phyloP scores from a whole-genome alignment of 441 rosid genomes.

The Sinapis alba region DNA sequence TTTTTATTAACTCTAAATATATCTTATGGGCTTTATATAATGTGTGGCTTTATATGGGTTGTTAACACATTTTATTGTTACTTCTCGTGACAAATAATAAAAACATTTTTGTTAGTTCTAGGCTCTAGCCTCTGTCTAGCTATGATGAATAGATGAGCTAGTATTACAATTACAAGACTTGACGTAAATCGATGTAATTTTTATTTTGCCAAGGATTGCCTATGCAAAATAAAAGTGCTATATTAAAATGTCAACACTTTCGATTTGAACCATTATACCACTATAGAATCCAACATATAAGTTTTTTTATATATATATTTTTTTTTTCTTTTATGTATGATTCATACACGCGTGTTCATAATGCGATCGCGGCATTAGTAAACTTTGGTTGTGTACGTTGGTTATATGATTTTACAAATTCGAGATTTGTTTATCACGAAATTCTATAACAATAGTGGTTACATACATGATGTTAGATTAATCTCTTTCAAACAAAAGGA shows the following conservation, averaged over 20 bases:
- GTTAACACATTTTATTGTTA: constrained; percentile 21
- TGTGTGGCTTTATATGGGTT: constrained; percentile 10
- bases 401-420: not conserved
- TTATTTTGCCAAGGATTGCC: not conserved
- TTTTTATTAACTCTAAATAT: not conserved
- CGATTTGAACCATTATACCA: too few species aligned
- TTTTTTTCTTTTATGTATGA: not conserved
- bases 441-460: not conserved
- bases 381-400: not conserved
- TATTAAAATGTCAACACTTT: not conserved
- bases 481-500: not conserved
- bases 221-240: not conserved
- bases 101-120: constrained; percentile 14
- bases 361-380: not conserved
- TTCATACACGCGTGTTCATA: not conserved
- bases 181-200: constrained; percentile 18
- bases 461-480: not conserved
- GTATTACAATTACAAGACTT: constrained; percentile 21
- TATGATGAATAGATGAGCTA: constrained; percentile 6
- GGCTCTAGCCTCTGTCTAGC: constrained; percentile 24
- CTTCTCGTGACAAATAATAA: constrained; percentile 36
- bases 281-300: not conserved
- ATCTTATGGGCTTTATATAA: constrained; percentile 11
- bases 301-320: not conserved
- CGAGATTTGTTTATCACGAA: not conserved